A percentile compares a stretch with the other conserved stretches of the same genome.
These are phyloP conservation scores for Anastatica hierochuntica DNA, from an alignment of 345 rosid species.

Conservation along the genomic window DNA sequence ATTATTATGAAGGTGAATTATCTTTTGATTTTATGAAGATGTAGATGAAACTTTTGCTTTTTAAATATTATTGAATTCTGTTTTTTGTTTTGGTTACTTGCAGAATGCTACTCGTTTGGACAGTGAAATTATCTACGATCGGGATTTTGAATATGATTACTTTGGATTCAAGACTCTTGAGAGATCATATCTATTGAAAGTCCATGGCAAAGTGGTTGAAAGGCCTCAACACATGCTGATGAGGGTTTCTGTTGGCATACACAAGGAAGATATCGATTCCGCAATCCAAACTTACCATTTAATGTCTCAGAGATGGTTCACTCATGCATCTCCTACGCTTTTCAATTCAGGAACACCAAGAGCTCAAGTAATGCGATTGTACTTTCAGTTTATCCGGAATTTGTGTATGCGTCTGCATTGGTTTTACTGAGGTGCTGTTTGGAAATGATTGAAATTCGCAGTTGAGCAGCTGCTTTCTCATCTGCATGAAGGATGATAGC, in stretches of 20 bases:
- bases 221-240: constrained; percentile 95
- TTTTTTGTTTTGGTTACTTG: neutral
- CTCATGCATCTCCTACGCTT: constrained; percentile 93
- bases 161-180: constrained; percentile 93
- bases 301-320: constrained; percentile 96
- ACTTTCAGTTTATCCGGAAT: neutral
- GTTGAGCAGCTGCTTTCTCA: constrained; percentile 85
- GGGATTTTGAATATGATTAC: constrained; percentile 87
- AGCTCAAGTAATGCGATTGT: constrained; percentile 49
- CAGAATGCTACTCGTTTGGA: constrained; percentile 75
- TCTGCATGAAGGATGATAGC: constrained; percentile 95
- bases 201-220: constrained; percentile 75
- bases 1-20: constrained; percentile 65
- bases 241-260: constrained; percentile 93
- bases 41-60: neutral
- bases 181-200: constrained; percentile 78
- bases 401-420: too few species aligned
- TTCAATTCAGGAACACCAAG: constrained; percentile 88
- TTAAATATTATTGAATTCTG: neutral
- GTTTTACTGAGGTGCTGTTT: neutral
- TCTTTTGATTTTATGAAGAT: neutral
- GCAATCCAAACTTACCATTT: constrained; percentile 67
- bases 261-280: constrained; percentile 73
- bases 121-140: constrained; percentile 87
- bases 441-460: constrained; percentile 21